A percentile compares a stretch with the other conserved stretches of the same genome.
phyloP scores from a whole-genome alignment of 345 rosid genomes.

The Arabidopsis suecica region DNA sequence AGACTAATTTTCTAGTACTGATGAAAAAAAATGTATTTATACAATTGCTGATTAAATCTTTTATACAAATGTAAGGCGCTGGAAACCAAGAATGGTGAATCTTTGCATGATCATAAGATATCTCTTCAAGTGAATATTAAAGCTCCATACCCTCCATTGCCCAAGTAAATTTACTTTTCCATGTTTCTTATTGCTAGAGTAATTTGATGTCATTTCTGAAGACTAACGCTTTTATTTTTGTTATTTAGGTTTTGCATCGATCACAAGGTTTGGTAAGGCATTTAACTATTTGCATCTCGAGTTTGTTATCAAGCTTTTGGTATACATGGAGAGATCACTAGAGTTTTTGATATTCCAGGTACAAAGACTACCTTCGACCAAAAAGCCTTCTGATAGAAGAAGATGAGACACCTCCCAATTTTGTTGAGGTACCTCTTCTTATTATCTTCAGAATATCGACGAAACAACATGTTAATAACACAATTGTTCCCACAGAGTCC shows the following conservation, averaged over 20 bases:
- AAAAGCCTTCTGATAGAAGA: neutral
- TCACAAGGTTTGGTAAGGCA: neutral
- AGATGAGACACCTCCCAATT: neutral
- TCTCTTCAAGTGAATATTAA: neutral
- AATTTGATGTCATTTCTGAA: neutral
- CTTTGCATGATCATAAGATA: no score
- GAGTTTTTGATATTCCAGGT: neutral
- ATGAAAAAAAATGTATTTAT: no score
- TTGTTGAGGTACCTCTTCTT: neutral
- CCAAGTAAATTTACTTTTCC: neutral
- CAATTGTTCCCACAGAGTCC: neutral
- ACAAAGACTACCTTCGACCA: neutral
- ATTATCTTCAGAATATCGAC: neutral
- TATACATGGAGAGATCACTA: neutral
- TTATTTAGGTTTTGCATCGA: neutral
- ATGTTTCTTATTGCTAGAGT: neutral
- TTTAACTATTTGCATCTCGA: neutral
- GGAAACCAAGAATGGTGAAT: no score
- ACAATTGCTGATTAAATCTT: no score
- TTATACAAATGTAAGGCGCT: no score
- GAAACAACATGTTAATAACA: neutral
- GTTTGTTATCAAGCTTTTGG: neutral
- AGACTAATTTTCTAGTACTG: no score
- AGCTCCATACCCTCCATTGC: neutral
- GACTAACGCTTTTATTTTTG: neutral